These are phyloP conservation scores for Cochlearia excelsa DNA, from an alignment of 345 rosid species.

Conservation along the genomic window DNA sequence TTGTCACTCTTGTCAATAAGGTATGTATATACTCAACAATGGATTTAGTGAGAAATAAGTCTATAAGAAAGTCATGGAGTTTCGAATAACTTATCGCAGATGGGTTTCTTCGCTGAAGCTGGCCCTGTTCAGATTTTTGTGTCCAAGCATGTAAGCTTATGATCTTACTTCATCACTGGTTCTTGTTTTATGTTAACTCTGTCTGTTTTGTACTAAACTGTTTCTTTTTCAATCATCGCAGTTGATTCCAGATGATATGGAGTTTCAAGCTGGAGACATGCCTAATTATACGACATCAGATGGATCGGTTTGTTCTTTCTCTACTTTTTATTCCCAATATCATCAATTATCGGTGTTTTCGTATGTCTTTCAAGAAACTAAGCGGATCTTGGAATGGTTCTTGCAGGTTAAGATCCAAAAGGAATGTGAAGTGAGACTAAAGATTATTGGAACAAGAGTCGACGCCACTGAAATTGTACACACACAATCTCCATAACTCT, in stretches of 20 bases:
- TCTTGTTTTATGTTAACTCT: background rate
- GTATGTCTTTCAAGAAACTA: constrained; percentile 10
- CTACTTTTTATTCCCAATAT: background rate
- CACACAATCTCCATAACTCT: background rate
- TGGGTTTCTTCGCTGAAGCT: constrained; percentile 96
- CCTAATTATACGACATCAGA: constrained; percentile 91
- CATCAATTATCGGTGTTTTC: background rate
- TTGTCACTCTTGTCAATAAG: constrained; percentile 88
- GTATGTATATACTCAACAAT: constrained; percentile 27
- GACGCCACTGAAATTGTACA: constrained; percentile 87
- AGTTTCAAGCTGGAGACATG: constrained; percentile 88
- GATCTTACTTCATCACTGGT: constrained; percentile 4
- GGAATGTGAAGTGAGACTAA: constrained; percentile 86
- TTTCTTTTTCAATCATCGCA: constrained; percentile 20
- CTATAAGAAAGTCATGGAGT: background rate
- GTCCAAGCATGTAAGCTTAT: constrained; percentile 76
- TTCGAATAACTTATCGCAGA: constrained; percentile 38
- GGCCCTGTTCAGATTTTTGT: constrained; percentile 98
- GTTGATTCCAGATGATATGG: constrained; percentile 98
- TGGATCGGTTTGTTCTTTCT: constrained; percentile 60
- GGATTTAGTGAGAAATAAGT: background rate
- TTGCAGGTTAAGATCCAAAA: constrained; percentile 87
- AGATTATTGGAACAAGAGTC: constrained; percentile 88
- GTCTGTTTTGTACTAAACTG: background rate
- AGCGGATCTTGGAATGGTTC: constrained; percentile 3